Percentiles rank a stretch among this genome's conserved stretches.
phyloP scores from a whole-genome alignment of 108 stramenopile species.

The Bacterosira constricta region DNA sequence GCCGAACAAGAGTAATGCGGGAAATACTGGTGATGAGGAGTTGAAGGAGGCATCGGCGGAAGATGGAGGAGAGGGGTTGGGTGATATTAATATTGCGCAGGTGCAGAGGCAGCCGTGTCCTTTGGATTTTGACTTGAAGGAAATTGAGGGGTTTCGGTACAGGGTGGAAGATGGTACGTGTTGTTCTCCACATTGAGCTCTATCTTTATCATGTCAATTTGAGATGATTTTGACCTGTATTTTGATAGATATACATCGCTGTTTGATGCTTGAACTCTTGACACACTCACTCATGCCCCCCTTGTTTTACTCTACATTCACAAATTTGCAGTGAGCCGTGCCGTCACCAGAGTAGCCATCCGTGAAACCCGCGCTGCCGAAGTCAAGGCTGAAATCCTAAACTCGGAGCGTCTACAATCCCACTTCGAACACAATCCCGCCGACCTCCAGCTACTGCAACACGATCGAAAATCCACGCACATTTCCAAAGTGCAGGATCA shows the following conservation, averaged over 20 bases:
- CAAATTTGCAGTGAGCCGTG: slow-evolving; percentile 52
- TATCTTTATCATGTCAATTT: neutral
- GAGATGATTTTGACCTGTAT: neutral
- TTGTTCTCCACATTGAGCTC: neutral
- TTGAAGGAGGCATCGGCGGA: slow-evolving; percentile 56
- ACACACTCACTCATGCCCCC: too few relatives aligned
- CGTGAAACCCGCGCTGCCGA: slow-evolving; percentile 93
- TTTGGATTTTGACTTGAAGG: slow-evolving; percentile 92
- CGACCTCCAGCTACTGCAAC: slow-evolving; percentile 85
- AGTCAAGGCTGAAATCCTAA: slow-evolving; percentile 92
- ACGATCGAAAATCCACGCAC: slow-evolving; percentile 83
- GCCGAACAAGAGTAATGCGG: slow-evolving; percentile 50
- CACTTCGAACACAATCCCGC: slow-evolving; percentile 97
- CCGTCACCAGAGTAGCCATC: slow-evolving; percentile 88
- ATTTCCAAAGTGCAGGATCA: slow-evolving; percentile 85
- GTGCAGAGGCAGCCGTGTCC: slow-evolving; percentile 87
- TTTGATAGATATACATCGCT: neutral
- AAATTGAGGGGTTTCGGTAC: slow-evolving; percentile 97
- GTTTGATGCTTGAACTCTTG: too few relatives aligned
- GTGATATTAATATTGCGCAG: slow-evolving; percentile 5
- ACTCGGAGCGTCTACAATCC: slow-evolving; percentile 88
- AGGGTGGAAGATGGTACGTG: slow-evolving; percentile 90
- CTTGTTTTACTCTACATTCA: too few relatives aligned
- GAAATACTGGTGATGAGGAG: slow-evolving; percentile 29
- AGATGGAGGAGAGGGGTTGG: slow-evolving; percentile 13